Conservation (phyloP, 441 rosid genomes). For the Biscutella laevigata region DNA sequence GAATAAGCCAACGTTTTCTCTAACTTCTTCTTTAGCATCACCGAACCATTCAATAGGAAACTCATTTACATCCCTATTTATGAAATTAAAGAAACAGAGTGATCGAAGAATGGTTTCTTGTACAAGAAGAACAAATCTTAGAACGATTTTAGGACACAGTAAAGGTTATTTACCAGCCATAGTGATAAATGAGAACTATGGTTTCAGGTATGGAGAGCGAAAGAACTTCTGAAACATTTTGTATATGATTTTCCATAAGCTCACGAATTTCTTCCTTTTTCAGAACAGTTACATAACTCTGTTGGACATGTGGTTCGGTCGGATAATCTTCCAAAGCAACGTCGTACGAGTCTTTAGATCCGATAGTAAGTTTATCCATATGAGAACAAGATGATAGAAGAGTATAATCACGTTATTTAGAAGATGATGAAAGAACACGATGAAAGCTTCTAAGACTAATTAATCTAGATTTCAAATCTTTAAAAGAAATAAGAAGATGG, state of each 20-base stretch:
- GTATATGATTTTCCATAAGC: slow-evolving; percentile 5
- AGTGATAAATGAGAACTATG: slow-evolving; percentile 20
- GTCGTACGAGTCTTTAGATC: neutral
- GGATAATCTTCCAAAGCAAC: slow-evolving; percentile 5
- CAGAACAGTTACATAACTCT: slow-evolving; percentile 5
- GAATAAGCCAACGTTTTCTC: slow-evolving; percentile 56
- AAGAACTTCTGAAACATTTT: neutral
- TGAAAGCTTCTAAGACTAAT: too few species aligned
- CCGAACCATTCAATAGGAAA: slow-evolving; percentile 69
- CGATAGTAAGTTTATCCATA: neutral
- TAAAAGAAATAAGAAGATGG: too few species aligned
- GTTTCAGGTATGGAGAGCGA: slow-evolving; percentile 25
- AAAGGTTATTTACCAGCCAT: slow-evolving; percentile 9
- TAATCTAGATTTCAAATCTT: too few species aligned
- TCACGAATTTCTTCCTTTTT: neutral
- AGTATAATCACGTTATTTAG: too few species aligned
- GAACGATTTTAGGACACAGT: neutral
- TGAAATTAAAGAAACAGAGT: neutral
- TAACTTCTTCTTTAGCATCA: slow-evolving; percentile 47
- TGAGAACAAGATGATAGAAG: neutral
- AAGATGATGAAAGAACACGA: too few species aligned
- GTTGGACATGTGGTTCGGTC: neutral
- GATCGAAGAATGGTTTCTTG: neutral
- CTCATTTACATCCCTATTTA: slow-evolving; percentile 47
- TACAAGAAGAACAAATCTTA: neutral